Conservation (phyloP, 169 alveolate species). For the Cryptosporidium ubiquitum region DNA sequence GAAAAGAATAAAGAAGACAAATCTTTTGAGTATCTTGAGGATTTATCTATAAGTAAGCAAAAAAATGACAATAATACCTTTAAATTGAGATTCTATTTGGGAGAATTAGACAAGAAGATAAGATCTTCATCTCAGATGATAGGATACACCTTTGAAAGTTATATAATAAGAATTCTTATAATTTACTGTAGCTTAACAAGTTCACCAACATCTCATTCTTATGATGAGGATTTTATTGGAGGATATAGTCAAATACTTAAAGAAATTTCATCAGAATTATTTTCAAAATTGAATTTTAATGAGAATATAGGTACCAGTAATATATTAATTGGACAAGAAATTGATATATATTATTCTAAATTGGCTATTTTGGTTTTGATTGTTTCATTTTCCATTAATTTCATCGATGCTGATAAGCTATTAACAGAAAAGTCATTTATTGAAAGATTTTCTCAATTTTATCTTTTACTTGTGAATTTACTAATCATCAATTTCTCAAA, state of each 20-base stretch:
- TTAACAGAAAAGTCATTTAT: neutral
- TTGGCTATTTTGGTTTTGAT: constrained; percentile 18
- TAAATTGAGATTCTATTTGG: neutral
- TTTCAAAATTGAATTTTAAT: neutral
- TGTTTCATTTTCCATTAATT: constrained; percentile 8
- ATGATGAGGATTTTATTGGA: constrained; percentile 8
- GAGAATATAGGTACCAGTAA: neutral
- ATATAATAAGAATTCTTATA: neutral
- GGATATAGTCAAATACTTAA: constrained; percentile 1
- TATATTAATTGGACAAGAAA: neutral
- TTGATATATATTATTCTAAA: neutral
- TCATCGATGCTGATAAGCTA: neutral
- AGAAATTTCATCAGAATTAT: constrained; percentile 26
- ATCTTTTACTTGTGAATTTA: constrained; percentile 20
- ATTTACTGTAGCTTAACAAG: constrained; percentile 1
- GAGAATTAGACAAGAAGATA: neutral
- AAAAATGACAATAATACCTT: neutral
- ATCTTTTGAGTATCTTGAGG: neutral
- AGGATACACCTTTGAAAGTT: neutral
- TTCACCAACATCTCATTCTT: constrained; percentile 9
- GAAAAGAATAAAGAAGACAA: neutral
- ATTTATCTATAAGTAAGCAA: neutral
- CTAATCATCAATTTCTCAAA: constrained; percentile 39
- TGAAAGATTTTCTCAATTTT: constrained; percentile 25
- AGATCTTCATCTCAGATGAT: neutral